Base-by-base conservation (phyloP, 1,284 basidiomycete species). In the Ceratobasidium sp. region DNA sequence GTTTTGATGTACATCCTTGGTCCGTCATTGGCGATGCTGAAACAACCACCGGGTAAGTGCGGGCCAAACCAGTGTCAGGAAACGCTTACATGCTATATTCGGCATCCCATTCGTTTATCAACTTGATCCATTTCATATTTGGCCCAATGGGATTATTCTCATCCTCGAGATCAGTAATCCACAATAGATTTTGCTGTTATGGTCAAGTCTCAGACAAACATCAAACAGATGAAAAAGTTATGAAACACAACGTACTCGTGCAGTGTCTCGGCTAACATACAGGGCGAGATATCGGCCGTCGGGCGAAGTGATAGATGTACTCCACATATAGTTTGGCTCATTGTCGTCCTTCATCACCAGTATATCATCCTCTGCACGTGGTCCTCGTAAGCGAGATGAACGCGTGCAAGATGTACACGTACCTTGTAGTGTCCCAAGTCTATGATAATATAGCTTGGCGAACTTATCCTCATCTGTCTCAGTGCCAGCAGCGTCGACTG, bases 361-460 rank as follows among this genome's bases (percentile, higher is more conserved):
- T 67, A 91, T 82, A 79, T 95, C 93, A 67, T 91, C 88, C 45
- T 88, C 91, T 93, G 23, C 33, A 8, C 17, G 17, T 33, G 78
- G n/a, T 11, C 3, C 61, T 37, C 3, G 66, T 37, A 45, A 58
- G 39, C 49, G 37, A 31, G 61, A 54, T 56, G 39, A 26, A 66
- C 28, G 54, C 65, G 42, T 61, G 4, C 17, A n/a, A 47, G 20
- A 26, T 35, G 66, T 23, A 35, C 45, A 82, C 86, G 76, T 83
- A 92, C 92, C 87, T 83, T 94, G 93, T 20, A 86, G 80, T 5
- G 92, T 93, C 49, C 91, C 91, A 63, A 94, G 80, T 61, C 85
- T 86, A 81, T 95, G 93, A 82, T 93, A 95, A 81, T 89, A 93
- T 20, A 94, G 82, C 89, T 89, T 90, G 20, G 92, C 91, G 80